Conservation (phyloP, 2,329 filamentous ascomycete species). For the Colletotrichum sojae region DNA sequence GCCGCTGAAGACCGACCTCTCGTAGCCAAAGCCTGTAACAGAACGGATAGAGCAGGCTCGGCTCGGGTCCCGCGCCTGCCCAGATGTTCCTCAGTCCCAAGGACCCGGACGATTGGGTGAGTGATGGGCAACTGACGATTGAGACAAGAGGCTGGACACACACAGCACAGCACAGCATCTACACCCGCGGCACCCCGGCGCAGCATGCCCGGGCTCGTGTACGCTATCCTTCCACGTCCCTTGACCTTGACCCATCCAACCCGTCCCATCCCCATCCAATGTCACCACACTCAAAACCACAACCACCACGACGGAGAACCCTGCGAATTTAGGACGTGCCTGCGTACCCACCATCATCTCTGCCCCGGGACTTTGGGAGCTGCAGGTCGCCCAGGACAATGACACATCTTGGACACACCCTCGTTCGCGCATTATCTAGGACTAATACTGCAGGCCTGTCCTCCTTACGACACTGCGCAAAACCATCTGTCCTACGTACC, state of each 20-base stretch:
- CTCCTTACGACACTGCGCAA: conserved; percentile 11
- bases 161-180: neutral
- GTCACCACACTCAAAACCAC: too few relatives aligned
- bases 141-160: too few relatives aligned
- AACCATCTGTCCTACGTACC: neutral
- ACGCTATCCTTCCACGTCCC: too few relatives aligned
- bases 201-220: neutral
- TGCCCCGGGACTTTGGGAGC: conserved; percentile 13
- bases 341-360: conserved; percentile 11
- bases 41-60: too few relatives aligned
- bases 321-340: neutral
- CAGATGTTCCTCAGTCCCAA: neutral
- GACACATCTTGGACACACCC: conserved; percentile 24
- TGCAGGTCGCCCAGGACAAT: conserved; percentile 25
- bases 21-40: neutral
- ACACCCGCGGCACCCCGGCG: conserved; percentile 13
- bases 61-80: conserved; percentile 10
- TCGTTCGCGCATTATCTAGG: neutral
- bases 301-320: conserved; percentile 19
- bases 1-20: neutral
- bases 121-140: neutral
- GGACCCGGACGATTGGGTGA: neutral
- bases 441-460: neutral
- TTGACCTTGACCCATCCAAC: too few relatives aligned
- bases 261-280: conserved; percentile 12